phyloP scores from a whole-genome alignment of 2,329 filamentous ascomycete species.

The Paramyrothecium sp. region DNA sequence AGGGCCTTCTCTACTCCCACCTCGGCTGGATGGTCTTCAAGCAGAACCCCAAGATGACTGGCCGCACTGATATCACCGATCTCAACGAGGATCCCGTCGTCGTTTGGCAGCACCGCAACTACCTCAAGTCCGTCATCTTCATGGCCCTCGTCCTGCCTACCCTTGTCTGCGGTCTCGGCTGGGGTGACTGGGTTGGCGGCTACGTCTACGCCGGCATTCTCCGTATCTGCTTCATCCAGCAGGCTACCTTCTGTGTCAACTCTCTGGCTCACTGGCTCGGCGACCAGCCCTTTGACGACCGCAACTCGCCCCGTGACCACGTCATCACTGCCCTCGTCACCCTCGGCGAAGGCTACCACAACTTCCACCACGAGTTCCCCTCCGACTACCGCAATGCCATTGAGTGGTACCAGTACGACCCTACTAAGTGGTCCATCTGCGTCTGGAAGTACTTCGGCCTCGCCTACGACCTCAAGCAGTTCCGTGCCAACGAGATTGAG shows the following conservation, averaged over 20 bases:
- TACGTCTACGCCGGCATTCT: constrained; percentile 86
- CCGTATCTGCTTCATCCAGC: no score
- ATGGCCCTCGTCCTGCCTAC: constrained; percentile 78
- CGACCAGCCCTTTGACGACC: constrained; percentile 89
- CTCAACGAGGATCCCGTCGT: constrained; percentile 84
- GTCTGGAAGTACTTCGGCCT: constrained; percentile 80
- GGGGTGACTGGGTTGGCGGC: constrained; percentile 79
- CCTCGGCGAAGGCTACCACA: no score
- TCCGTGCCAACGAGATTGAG: constrained; percentile 88
- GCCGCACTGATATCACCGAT: no score
- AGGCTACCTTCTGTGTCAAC: no score
- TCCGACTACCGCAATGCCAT: no score
- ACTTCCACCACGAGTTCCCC: no score
- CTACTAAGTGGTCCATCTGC: no score
- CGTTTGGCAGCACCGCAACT: constrained; percentile 85
- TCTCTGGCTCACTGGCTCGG: no score
- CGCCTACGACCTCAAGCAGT: constrained; percentile 85
- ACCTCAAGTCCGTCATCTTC: constrained; percentile 73
- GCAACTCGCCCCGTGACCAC: constrained; percentile 87
- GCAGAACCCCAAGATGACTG: no score
- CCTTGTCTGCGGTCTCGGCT: constrained; percentile 72
- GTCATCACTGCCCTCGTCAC: constrained; percentile 91
- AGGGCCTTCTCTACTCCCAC: no score
- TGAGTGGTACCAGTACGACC: no score
- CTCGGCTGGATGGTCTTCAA: no score